phyloP scores from a whole-genome alignment of 1,284 basidiomycete species.

The Ustilago lituana region DNA sequence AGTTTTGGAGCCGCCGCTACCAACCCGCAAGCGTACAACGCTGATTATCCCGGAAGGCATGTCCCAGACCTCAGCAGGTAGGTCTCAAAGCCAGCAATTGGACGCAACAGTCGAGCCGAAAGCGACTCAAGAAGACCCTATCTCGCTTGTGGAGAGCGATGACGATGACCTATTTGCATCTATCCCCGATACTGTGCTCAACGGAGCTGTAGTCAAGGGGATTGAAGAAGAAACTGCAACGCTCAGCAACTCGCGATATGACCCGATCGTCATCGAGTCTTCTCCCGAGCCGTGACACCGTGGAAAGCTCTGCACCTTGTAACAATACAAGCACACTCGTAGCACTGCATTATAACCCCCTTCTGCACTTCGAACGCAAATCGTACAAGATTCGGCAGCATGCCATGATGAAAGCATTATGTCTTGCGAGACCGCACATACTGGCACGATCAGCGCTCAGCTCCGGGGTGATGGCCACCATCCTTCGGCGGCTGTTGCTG shows the following conservation, averaged over 20 bases:
- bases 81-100: constrained; percentile 8
- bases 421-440: neutral
- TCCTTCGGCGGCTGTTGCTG: neutral
- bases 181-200: constrained; percentile 2
- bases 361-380: too few species aligned
- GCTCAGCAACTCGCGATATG: constrained; percentile 10
- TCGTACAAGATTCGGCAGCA: too few species aligned
- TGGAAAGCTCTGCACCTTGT: too few species aligned
- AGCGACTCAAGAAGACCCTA: constrained; percentile 17
- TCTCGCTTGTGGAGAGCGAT: constrained; percentile 38
- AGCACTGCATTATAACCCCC: too few species aligned
- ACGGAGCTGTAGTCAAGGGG: too few species aligned
- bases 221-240: too few species aligned
- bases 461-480: too few species aligned
- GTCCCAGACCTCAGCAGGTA: constrained; percentile 8
- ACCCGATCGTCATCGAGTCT: constrained; percentile 45
- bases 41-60: constrained; percentile 10
- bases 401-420: too few species aligned
- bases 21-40: neutral
- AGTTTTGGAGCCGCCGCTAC: neutral
- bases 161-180: constrained; percentile 24
- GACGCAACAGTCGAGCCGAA: neutral
- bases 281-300: constrained; percentile 37
- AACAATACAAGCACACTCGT: too few species aligned
- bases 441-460: constrained; percentile 6